Evolutionary conservation across 768 basidiomycete species (phyloP).

Genomic region (Artomyces pyxidatus): DNA sequence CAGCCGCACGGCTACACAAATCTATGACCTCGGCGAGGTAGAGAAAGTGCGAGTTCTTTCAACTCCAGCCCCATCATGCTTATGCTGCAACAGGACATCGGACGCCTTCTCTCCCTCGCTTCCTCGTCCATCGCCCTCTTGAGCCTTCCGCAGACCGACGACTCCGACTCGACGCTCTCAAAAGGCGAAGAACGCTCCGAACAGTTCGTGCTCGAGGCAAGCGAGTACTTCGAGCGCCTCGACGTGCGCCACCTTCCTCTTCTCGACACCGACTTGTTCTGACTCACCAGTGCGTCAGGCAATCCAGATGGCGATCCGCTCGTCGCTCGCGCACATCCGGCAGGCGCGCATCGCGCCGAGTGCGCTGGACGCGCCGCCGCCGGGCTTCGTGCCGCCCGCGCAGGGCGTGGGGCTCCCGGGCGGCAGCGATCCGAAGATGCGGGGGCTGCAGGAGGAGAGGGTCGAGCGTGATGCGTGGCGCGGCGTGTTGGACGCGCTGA

Average conservation of each 20-base stretch:
- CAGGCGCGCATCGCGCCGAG: conserved; percentile 79
- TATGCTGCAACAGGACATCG: conserved; percentile 51
- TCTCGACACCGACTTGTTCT: conserved; percentile 1
- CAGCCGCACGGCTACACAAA: conserved; percentile 74
- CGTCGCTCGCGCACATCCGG: conserved; percentile 73
- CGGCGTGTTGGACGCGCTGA: conserved; percentile 61
- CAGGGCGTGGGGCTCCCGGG: conserved; percentile 68
- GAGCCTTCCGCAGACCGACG: conserved; percentile 78
- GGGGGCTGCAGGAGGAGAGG: conserved; percentile 71
- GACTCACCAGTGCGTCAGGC: conserved; percentile 32
- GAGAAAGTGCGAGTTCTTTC: conserved; percentile 50
- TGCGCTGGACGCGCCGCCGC: conserved; percentile 76
- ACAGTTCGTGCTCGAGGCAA: conserved; percentile 77
- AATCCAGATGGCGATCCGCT: conserved; percentile 71
- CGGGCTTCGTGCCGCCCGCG: conserved; percentile 66
- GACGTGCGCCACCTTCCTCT: conserved; percentile 37
- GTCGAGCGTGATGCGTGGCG: conserved; percentile 73
- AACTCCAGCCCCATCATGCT: background rate
- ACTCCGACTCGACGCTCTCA: conserved; percentile 55
- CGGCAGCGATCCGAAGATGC: conserved; percentile 25
- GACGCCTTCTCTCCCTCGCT: conserved; percentile 64
- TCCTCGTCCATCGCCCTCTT: conserved; percentile 73
- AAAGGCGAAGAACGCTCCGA: conserved; percentile 80
- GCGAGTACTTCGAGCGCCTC: conserved; percentile 78
- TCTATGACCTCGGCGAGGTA: conserved; percentile 71